Base-by-base conservation (phyloP, 2,329 filamentous ascomycete genomes). In the Aschersonia sp. region DNA sequence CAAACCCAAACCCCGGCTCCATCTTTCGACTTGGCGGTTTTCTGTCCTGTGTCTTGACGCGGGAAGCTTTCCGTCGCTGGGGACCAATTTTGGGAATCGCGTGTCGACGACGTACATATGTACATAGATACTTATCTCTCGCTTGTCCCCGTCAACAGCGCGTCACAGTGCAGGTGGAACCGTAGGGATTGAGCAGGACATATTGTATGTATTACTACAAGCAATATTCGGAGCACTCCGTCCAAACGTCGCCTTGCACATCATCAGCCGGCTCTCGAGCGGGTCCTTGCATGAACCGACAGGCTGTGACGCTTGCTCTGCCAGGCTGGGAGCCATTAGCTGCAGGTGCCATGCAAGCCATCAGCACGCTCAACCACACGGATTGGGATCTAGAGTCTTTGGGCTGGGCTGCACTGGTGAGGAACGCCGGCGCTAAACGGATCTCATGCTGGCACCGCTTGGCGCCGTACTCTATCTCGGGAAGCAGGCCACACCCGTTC, bases 341-440 rank as follows among this genome's bases (percentile, higher is more conserved):
- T 50, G 41, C 51, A 54, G 53, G 45, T 52, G 51, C 47, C 45
- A 55, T 55, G 55, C 54, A 57, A 50, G 54, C 54, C 51, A 56
- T 55, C 45, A 30, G 41, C 35, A 44, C 41, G 40, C 49, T 50
- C 39, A 14, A 7, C 30, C 12, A 37, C 11, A 43, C 10, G 39
- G 40, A 30, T 30, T 7, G 32, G 11, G n/a, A 14, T 41, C 41
- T 32, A 31, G 22, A 22, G 22, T 22, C 22, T 11, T 35, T 46
- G 39, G 29, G 29, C 45, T 11, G 12, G 45, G 35, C 32, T 14
- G 30, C 43, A 12, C 11, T 22, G n/a, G 39, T 32, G 44, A 45
- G 45, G 35, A 44, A 46, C 30, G 32, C 40, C 32, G 30, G 42
- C 39, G 43, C 42, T 12, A 9, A 39, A 12, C 35, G 22, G 22